Conservation (phyloP, 345 rosid species). For the Eucalyptus victrix region DNA sequence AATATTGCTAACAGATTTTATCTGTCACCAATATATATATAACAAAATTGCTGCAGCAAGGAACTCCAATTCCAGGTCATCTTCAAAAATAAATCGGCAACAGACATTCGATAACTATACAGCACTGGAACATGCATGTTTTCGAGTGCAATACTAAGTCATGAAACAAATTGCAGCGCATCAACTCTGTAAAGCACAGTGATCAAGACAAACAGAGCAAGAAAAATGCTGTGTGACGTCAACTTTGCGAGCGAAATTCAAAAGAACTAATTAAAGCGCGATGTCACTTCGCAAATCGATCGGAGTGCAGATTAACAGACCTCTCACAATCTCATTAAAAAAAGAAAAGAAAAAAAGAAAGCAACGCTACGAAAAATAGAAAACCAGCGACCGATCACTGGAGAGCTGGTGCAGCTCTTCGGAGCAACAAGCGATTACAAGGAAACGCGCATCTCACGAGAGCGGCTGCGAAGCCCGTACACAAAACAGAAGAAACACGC, state of each 20-base stretch:
- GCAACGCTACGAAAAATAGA: background rate
- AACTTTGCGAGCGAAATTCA: no score
- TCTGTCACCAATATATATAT: background rate
- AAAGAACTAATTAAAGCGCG: no score
- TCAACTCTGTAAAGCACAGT: no score
- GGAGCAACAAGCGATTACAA: background rate
- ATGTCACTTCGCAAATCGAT: no score
- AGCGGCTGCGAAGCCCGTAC: background rate
- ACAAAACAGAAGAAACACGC: background rate
- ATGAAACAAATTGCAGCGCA: no score
- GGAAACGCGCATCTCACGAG: background rate
- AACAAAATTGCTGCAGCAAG: background rate
- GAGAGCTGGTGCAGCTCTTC: background rate
- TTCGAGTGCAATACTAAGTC: no score
- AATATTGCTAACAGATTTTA: background rate
- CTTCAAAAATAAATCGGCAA: background rate
- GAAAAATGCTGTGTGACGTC: no score
- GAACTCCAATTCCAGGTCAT: background rate
- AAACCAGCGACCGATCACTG: background rate
- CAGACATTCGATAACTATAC: background rate
- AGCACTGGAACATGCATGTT: no score
- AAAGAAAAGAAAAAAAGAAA: no score
- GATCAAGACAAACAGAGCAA: no score
- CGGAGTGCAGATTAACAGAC: no score
- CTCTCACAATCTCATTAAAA: no score